phyloP scores from a whole-genome alignment of 805 yeast genomes.

The Ogataea minuta region DNA sequence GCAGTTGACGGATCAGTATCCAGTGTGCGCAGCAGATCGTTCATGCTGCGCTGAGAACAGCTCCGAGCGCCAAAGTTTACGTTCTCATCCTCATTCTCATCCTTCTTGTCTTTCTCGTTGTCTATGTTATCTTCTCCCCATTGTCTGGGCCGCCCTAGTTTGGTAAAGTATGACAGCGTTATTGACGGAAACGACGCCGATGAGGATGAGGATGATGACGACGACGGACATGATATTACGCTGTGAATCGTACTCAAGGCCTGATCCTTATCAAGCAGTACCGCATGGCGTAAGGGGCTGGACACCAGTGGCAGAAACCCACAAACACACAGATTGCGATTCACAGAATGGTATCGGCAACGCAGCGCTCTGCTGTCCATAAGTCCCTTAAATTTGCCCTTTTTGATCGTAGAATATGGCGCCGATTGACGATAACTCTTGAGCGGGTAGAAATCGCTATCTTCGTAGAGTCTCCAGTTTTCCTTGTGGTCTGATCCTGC shows the following conservation, averaged over 20 bases:
- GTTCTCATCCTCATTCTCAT: neutral
- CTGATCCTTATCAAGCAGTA: neutral
- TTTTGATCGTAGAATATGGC: slow-evolving; percentile 14
- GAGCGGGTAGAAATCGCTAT: neutral
- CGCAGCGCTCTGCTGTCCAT: slow-evolving; percentile 21
- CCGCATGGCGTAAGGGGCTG: slow-evolving; percentile 19
- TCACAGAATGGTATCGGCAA: slow-evolving; percentile 20
- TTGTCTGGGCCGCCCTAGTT: slow-evolving; percentile 12
- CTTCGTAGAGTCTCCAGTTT: slow-evolving; percentile 8
- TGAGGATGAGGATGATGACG: slow-evolving; percentile 17
- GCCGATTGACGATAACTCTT: slow-evolving; percentile 3
- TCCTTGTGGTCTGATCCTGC: slow-evolving; percentile 8
- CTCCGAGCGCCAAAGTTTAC: neutral
- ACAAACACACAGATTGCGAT: slow-evolving; percentile 20
- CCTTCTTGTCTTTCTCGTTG: neutral
- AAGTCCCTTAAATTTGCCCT: slow-evolving; percentile 23
- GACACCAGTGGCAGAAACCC: slow-evolving; percentile 21
- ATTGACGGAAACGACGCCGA: slow-evolving; percentile 20
- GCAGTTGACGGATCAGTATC: slow-evolving; percentile 7
- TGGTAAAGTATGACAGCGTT: slow-evolving; percentile 19
- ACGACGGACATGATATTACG: slow-evolving; percentile 9
- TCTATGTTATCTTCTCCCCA: neutral
- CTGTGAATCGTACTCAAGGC: neutral
- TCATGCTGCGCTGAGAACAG: neutral
- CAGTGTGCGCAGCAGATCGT: slow-evolving; percentile 1